Conservation (phyloP, 2,329 filamentous ascomycete genomes). For the Didymella segeticola region DNA sequence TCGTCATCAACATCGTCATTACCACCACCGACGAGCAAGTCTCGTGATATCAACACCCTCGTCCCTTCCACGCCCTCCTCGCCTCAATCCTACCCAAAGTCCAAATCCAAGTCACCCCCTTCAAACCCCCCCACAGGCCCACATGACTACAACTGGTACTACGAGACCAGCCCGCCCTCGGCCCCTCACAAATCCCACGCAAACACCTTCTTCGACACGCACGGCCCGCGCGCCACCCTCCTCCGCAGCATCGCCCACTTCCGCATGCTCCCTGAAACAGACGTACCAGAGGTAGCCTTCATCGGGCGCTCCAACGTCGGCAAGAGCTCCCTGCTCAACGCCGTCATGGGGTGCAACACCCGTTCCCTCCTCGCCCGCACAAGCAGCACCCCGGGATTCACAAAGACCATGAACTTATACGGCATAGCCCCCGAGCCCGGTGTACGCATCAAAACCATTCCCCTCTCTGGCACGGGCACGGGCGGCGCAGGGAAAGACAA, state of each 20-base stretch:
- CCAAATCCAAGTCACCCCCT: slow-evolving; percentile 8
- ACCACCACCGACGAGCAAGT: not conserved
- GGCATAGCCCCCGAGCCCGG: slow-evolving; percentile 56
- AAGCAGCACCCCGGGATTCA: slow-evolving; percentile 66
- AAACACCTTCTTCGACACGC: slow-evolving; percentile 52
- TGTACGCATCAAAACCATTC: slow-evolving; percentile 31
- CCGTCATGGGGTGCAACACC: slow-evolving; percentile 58
- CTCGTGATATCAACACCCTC: slow-evolving; percentile 7
- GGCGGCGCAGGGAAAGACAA: slow-evolving; percentile 26
- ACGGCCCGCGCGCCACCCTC: slow-evolving; percentile 54
- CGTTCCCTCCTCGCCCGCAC: slow-evolving; percentile 53
- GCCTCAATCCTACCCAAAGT: not conserved
- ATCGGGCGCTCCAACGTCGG: slow-evolving; percentile 75
- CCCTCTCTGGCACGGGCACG: not conserved
- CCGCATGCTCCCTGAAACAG: slow-evolving; percentile 62
- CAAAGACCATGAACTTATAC: slow-evolving; percentile 71
- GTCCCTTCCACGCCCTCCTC: slow-evolving; percentile 28
- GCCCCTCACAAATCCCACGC: slow-evolving; percentile 50
- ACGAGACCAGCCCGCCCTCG: slow-evolving; percentile 39
- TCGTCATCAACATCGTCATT: not conserved
- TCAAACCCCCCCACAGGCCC: slow-evolving; percentile 11
- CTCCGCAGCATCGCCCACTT: slow-evolving; percentile 68
- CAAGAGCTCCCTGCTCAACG: slow-evolving; percentile 72
- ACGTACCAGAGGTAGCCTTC: slow-evolving; percentile 68
- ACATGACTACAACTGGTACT: slow-evolving; percentile 42